A percentile compares a stretch with the other conserved stretches of the same genome.
phyloP scores from a whole-genome alignment of 352 stramenopile species.

The Globisporangium rhizosaccharum region DNA sequence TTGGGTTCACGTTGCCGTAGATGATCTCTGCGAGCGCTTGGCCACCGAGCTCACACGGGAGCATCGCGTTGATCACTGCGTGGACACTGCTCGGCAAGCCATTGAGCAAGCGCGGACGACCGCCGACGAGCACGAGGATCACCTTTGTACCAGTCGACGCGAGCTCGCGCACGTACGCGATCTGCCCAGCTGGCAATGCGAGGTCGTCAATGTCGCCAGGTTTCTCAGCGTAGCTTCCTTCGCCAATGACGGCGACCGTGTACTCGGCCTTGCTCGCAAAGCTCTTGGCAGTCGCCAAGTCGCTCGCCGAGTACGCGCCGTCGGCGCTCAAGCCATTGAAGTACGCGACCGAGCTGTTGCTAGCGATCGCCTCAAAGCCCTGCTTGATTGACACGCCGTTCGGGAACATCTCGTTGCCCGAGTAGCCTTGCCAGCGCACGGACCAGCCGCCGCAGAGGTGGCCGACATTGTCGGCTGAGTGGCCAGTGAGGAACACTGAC shows the following conservation, averaged over 20 bases:
- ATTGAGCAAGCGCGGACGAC: constrained; percentile 69
- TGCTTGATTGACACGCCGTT: constrained; percentile 58
- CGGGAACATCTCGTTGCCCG: constrained; percentile 52
- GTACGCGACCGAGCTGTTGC: constrained; percentile 23
- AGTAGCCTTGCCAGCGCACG: constrained; percentile 81
- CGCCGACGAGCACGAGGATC: constrained; percentile 72
- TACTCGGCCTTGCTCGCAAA: constrained; percentile 47
- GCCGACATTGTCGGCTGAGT: constrained; percentile 60
- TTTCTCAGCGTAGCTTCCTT: constrained; percentile 80
- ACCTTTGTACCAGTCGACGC: constrained; percentile 64
- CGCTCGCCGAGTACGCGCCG: constrained; percentile 38
- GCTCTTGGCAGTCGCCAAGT: constrained; percentile 47
- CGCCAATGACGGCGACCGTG: constrained; percentile 75
- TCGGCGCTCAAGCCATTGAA: constrained; percentile 56
- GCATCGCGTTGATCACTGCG: constrained; percentile 74
- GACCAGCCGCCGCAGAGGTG: constrained; percentile 79
- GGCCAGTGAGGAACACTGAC: constrained; percentile 63
- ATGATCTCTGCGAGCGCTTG: constrained; percentile 81
- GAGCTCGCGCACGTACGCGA: constrained; percentile 68
- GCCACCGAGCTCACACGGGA: constrained; percentile 75
- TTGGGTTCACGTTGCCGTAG: constrained; percentile 75
- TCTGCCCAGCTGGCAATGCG: constrained; percentile 50
- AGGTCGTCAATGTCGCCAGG: constrained; percentile 81
- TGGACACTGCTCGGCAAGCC: constrained; percentile 50
- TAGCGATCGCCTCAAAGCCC: constrained; percentile 34